Evolutionary conservation across 208 protist genomes (phyloP).

Genomic region (Naegleria lovaniensis): DNA sequence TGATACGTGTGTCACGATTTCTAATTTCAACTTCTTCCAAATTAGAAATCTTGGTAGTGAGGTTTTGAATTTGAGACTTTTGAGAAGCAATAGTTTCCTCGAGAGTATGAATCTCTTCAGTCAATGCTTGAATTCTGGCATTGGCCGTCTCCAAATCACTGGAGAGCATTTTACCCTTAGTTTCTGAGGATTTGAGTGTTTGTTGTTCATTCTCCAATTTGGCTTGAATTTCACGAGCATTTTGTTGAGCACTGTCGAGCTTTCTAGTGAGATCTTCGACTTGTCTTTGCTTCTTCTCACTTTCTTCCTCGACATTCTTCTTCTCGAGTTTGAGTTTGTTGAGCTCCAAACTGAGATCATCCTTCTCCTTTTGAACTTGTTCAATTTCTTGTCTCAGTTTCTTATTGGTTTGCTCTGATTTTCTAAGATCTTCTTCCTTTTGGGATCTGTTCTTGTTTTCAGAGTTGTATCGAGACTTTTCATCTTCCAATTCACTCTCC

Average conservation of each 20-base stretch:
- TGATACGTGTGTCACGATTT: neutral
- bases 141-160: neutral
- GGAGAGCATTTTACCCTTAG: neutral
- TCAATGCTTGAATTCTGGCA: neutral
- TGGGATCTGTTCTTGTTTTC: neutral
- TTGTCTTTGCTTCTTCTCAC: neutral
- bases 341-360: neutral
- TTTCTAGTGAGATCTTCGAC: neutral
- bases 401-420: neutral
- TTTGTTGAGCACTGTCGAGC: neutral
- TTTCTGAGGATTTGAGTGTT: neutral
- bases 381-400: neutral
- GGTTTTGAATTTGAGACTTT: neutral
- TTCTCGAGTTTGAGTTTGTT: neutral
- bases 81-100: neutral
- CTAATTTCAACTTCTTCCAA: conserved; percentile 17
- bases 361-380: neutral
- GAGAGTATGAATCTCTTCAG: neutral
- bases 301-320: neutral
- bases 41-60: neutral
- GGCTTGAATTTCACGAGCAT: neutral
- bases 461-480: neutral
- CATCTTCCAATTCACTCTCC: neutral
- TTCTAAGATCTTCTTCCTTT: neutral
- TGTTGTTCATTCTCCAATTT: neutral